These are phyloP conservation scores for Camellia lanceoleosa DNA, from an alignment of 148 eudicot genomes.

Conservation along the genomic window DNA sequence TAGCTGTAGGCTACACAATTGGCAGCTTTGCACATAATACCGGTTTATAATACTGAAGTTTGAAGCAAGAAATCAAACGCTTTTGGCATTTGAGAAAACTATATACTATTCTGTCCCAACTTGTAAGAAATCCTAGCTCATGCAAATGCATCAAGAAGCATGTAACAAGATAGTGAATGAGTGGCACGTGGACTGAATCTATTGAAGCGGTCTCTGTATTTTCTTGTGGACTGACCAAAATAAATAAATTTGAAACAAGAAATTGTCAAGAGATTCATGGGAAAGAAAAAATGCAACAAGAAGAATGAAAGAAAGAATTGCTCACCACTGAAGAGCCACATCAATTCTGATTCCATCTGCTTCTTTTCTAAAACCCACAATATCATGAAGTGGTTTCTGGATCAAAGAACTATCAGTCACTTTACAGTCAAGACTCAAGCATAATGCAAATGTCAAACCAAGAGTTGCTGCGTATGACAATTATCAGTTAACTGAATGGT, in stretches of 20 bases:
- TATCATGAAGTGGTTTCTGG: slow-evolving; percentile 90
- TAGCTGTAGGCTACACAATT: background rate
- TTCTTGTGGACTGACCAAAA: background rate
- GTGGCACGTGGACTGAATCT: background rate
- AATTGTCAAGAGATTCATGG: background rate
- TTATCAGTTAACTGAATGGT: background rate
- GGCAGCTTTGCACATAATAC: background rate
- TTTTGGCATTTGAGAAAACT: background rate
- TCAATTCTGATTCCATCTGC: slow-evolving; percentile 70
- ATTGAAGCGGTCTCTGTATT: background rate
- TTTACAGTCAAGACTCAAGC: slow-evolving; percentile 8
- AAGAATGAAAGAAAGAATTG: slow-evolving; percentile 7
- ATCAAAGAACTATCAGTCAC: slow-evolving; percentile 25
- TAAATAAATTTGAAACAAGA: background rate
- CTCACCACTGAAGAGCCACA: slow-evolving; percentile 82
- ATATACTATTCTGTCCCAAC: background rate
- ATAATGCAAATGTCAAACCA: background rate
- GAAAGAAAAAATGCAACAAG: background rate
- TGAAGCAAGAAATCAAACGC: background rate
- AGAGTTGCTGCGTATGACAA: background rate
- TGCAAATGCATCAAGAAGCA: background rate
- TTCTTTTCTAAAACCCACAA: slow-evolving; percentile 66
- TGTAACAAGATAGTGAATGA: background rate
- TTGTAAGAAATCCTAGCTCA: background rate
- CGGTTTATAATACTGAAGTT: too few species aligned